These are phyloP conservation scores for Neoboletus brunneissimus DNA, from an alignment of 768 basidiomycete genomes.

Conservation along the genomic window DNA sequence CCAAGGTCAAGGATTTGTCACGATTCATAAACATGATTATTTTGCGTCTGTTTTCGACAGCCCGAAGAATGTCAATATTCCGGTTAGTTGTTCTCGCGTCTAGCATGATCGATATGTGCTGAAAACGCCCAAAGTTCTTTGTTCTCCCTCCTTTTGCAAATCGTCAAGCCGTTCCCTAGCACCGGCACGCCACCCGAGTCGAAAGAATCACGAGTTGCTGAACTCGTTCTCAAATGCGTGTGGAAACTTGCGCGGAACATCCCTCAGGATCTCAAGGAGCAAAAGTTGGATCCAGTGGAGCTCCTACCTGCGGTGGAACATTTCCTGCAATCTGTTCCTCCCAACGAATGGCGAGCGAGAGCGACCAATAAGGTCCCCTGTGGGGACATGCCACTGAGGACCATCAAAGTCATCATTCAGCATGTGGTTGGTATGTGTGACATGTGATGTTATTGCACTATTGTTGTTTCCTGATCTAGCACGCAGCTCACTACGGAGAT, in stretches of 20 bases:
- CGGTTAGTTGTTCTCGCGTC: conserved; percentile 49
- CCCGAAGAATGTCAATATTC: conserved; percentile 87
- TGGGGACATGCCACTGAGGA: conserved; percentile 96
- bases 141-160: conserved; percentile 77
- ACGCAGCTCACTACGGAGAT: conserved; percentile 75
- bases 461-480: conserved; percentile 17
- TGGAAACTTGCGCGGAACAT: conserved; percentile 98
- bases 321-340: conserved; percentile 89
- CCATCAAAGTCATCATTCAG: conserved; percentile 98
- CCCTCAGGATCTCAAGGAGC: conserved; percentile 82
- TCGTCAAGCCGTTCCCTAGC: conserved; percentile 78
- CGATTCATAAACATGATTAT: conserved; percentile 99
- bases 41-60: conserved; percentile 87
- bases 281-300: conserved; percentile 80
- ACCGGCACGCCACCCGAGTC: conserved; percentile 72
- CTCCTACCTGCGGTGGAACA: conserved; percentile 91
- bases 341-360: conserved; percentile 93
- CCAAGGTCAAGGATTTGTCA: conserved; percentile 88
- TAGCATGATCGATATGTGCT: background rate
- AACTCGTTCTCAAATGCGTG: conserved; percentile 92
- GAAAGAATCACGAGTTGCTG: conserved; percentile 84
- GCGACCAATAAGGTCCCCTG: conserved; percentile 90
- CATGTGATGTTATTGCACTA: background rate
- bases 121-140: conserved; percentile 40
- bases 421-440: conserved; percentile 84